Evolutionary conservation across 2,329 filamentous ascomycete species (phyloP).

Genomic region (Fusarium pilosicola): DNA sequence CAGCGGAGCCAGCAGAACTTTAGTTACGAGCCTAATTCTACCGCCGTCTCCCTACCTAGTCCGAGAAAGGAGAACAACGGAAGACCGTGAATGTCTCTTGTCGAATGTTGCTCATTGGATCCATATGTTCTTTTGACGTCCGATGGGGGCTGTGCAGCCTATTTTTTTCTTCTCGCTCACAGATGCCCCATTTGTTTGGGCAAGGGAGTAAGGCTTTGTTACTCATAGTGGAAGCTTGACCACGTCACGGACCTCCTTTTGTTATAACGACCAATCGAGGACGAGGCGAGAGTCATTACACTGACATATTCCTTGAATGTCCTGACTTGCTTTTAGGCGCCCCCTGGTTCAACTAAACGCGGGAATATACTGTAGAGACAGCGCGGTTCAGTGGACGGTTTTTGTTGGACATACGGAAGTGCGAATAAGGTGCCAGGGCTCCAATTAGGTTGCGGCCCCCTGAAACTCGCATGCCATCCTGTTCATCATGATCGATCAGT

Average conservation of each 20-base stretch:
- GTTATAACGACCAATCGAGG: conserved; percentile 30
- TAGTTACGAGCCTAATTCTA: conserved; percentile 38
- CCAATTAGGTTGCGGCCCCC: conserved; percentile 25
- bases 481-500: conserved; percentile 12
- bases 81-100: neutral
- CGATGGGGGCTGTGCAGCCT: conserved; percentile 30
- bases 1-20: conserved; percentile 20
- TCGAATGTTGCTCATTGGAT: conserved; percentile 21
- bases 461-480: conserved; percentile 34
- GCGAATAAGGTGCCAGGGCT: conserved; percentile 20
- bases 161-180: conserved; percentile 13
- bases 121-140: conserved; percentile 12
- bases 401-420: neutral
- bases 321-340: neutral
- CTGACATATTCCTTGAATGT: neutral
- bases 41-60: conserved; percentile 2
- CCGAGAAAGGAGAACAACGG: conserved; percentile 7
- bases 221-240: conserved; percentile 26
- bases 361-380: too few relatives aligned
- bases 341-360: conserved; percentile 9
- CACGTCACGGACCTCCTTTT: conserved; percentile 42
- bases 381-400: neutral
- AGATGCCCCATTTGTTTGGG: conserved; percentile 27
- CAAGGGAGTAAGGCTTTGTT: conserved; percentile 25
- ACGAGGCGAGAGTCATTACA: conserved; percentile 34